Conservation (phyloP, 257 asterid species). For the Ophiorrhiza pumila region DNA sequence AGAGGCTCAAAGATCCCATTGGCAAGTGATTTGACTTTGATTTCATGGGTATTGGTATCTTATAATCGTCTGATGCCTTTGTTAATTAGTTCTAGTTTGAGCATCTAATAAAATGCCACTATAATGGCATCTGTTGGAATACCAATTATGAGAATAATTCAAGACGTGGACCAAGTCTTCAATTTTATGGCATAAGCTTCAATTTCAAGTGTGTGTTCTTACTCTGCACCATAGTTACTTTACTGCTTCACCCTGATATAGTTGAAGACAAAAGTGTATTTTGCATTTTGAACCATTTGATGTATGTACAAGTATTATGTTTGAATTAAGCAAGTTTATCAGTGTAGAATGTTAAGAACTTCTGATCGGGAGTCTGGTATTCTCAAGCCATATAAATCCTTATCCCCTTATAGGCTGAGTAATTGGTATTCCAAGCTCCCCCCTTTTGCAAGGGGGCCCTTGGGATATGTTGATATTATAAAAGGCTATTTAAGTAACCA, state of each 20-base stretch:
- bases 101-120: not conserved
- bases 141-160: too few relatives aligned
- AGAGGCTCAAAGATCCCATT: not conserved
- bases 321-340: too few relatives aligned
- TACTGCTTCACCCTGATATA: not conserved
- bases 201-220: not conserved
- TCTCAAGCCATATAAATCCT: too few relatives aligned
- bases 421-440: too few relatives aligned
- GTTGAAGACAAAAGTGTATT: too few relatives aligned
- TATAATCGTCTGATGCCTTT: not conserved
- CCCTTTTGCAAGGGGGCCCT: too few relatives aligned
- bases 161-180: not conserved
- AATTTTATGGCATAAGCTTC: not conserved
- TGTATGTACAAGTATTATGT: too few relatives aligned
- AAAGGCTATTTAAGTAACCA: not conserved
- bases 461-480: not conserved
- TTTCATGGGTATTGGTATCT: not conserved
- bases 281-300: too few relatives aligned
- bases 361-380: too few relatives aligned
- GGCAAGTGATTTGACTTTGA: not conserved
- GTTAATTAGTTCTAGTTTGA: not conserved
- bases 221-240: not conserved
- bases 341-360: too few relatives aligned
- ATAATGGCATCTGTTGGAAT: too few relatives aligned
- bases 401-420: too few relatives aligned